These are phyloP conservation scores for Blastobotrys attinorum DNA, from an alignment of 805 yeast species.

Conservation along the genomic window DNA sequence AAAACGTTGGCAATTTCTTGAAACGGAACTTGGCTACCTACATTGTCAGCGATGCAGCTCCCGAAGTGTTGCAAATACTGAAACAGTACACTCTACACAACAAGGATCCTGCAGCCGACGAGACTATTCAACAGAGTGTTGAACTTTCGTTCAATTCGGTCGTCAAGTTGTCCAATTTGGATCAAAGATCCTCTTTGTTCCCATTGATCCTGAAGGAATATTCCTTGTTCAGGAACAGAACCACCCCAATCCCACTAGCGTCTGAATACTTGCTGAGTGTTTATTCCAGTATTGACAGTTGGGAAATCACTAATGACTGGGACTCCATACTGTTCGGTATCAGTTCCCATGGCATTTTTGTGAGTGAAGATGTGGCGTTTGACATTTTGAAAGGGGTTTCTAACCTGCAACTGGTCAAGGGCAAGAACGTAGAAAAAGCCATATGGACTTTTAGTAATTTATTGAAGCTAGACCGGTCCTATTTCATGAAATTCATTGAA, in stretches of 20 bases:
- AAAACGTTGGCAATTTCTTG: conserved; percentile 4
- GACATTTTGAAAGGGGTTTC: conserved; percentile 8
- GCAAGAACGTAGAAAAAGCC: conserved; percentile 7
- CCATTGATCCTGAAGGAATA: conserved; percentile 6
- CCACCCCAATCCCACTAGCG: conserved; percentile 7
- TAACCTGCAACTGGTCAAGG: conserved; percentile 3
- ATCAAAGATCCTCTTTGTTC: conserved; percentile 6
- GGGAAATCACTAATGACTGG: conserved; percentile 10
- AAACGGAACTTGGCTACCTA: conserved; percentile 5
- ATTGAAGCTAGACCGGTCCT: conserved; percentile 6
- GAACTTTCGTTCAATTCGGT: conserved; percentile 7
- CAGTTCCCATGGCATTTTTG: conserved; percentile 13
- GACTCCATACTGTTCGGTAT: conserved; percentile 10
- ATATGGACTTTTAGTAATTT: conserved; percentile 7
- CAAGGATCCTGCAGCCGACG: neutral
- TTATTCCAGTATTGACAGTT: conserved; percentile 8
- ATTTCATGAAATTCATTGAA: conserved; percentile 8
- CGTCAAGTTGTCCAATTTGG: conserved; percentile 7
- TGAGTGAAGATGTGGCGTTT: conserved; percentile 10
- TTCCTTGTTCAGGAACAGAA: conserved; percentile 4
- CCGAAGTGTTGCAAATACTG: conserved; percentile 7
- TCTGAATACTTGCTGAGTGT: conserved; percentile 7
- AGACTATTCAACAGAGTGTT: conserved; percentile 5
- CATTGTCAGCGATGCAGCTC: conserved; percentile 10
- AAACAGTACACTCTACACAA: conserved; percentile 4